phyloP scores from a whole-genome alignment of 495 filamentous ascomycete genomes.

The Podospora comata region DNA sequence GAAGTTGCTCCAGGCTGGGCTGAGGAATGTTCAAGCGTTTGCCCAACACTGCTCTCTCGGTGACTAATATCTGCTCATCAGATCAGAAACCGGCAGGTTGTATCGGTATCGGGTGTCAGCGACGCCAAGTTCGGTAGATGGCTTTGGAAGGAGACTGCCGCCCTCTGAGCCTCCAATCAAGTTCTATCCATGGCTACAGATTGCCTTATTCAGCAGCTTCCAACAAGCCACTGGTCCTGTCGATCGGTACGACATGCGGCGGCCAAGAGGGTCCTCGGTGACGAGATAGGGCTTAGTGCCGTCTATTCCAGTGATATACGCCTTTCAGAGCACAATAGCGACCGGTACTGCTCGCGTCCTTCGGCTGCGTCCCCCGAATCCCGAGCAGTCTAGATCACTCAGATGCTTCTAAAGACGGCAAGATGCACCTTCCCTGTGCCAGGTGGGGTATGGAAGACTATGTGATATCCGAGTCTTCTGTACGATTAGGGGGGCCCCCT shows the following conservation, averaged over 20 bases:
- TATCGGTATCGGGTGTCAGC: conserved; percentile 10
- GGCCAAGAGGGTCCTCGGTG: conserved; percentile 16
- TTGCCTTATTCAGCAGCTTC: neutral
- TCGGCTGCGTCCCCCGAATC: neutral
- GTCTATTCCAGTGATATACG: conserved; percentile 1
- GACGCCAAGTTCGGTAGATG: conserved; percentile 4
- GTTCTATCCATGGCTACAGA: neutral
- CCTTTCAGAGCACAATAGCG: neutral
- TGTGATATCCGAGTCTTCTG: neutral
- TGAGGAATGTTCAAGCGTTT: neutral
- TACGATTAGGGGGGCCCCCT: neutral
- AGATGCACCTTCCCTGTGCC: neutral
- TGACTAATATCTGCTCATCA: neutral
- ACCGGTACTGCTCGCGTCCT: neutral
- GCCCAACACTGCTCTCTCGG: neutral
- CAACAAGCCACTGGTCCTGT: conserved; percentile 1
- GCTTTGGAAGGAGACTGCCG: neutral
- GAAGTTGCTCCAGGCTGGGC: neutral
- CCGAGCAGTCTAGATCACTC: neutral
- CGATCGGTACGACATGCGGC: conserved; percentile 7
- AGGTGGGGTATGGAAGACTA: neutral
- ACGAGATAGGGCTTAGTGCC: conserved; percentile 26
- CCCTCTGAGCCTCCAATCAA: neutral
- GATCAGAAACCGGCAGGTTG: conserved; percentile 14
- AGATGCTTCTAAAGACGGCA: neutral